phyloP scores from a whole-genome alignment of 2,329 filamentous ascomycete species.

The Phymatotrichopsis omnivora region DNA sequence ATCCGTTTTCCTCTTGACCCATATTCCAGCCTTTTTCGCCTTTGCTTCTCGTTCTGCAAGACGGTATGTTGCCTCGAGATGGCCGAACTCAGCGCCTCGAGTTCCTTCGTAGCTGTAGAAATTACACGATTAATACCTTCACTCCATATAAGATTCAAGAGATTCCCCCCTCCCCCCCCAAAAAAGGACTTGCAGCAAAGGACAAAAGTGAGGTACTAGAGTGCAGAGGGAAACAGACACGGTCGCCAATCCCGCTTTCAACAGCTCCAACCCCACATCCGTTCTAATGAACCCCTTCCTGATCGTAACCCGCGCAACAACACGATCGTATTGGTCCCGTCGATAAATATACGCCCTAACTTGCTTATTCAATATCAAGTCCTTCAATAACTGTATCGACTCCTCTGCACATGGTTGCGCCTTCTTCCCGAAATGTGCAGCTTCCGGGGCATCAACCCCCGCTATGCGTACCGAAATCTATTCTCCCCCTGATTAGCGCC shows the following conservation, averaged over 20 bases:
- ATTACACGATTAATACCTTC: neutral
- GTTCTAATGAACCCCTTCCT: conserved; percentile 53
- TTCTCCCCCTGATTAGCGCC: neutral
- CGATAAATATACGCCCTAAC: conserved; percentile 76
- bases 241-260: conserved; percentile 73
- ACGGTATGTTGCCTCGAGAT: conserved; percentile 39
- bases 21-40: conserved; percentile 58
- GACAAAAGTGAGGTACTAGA: neutral
- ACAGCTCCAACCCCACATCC: conserved; percentile 84
- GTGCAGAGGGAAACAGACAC: conserved; percentile 60
- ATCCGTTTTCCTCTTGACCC: conserved; percentile 49
- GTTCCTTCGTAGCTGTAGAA: conserved; percentile 54
- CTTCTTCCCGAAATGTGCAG: conserved; percentile 80
- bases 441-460: conserved; percentile 85
- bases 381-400: conserved; percentile 68
- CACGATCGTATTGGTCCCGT: conserved; percentile 82
- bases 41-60: conserved; percentile 49
- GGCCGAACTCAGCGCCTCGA: conserved; percentile 74
- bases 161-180: neutral
- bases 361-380: conserved; percentile 58
- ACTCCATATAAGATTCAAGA: neutral
- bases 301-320: conserved; percentile 76
- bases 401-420: conserved; percentile 77
- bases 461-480: conserved; percentile 83
- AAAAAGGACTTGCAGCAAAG: neutral